Base-by-base conservation (phyloP, 2,329 filamentous ascomycete species). In the Hypoxylon sp. region DNA sequence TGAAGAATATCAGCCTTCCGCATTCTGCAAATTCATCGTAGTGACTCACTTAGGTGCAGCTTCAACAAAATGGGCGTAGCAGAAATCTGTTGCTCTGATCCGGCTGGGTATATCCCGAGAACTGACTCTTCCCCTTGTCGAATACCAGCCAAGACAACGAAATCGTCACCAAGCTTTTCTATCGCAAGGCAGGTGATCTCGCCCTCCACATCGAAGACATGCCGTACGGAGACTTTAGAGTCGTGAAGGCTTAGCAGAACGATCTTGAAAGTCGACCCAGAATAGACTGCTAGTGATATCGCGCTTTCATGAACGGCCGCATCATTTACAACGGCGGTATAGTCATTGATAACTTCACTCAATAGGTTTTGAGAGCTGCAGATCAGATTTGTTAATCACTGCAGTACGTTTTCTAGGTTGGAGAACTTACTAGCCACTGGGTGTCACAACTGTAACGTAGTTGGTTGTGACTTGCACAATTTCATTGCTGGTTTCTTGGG, bases 381-480 rank as follows among this genome's bases (percentile, higher is more conserved):
- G 76, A 37, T 24, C 46, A 28, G 52, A 17, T 17, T 20, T 46
- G 62, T 64, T 37, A 47, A 65, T 51, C 22, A 53, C 50, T 17
- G 64, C 20, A 53, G n/a, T 30, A 13, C 39, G 1, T 20, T 19
- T n/a, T 56, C 5, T 56, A 19, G 20, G 68, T 6, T 41, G 55
- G 19, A 51, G 20, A 22, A 70, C 77, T 69, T 76, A 81, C 82
- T 75, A 78, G 60, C 76, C 73, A 4, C 68, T 68, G 3, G 73
- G 65, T 2, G 72, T 75, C 15, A 80, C 66, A 44, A 85, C 68
- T 6, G 80, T 81, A 2, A 84, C 74, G 17, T 71, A 78, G 28
- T 72, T 75, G 55, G 85, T 82, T 0, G 87, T 89, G 3, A 89
- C 77, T 69, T 90, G 87, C 2, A 87, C 73, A 4, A 84, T 77